phyloP scores from a whole-genome alignment of 192 early-diverging fungal species.

The Backusella tuberculispora region DNA sequence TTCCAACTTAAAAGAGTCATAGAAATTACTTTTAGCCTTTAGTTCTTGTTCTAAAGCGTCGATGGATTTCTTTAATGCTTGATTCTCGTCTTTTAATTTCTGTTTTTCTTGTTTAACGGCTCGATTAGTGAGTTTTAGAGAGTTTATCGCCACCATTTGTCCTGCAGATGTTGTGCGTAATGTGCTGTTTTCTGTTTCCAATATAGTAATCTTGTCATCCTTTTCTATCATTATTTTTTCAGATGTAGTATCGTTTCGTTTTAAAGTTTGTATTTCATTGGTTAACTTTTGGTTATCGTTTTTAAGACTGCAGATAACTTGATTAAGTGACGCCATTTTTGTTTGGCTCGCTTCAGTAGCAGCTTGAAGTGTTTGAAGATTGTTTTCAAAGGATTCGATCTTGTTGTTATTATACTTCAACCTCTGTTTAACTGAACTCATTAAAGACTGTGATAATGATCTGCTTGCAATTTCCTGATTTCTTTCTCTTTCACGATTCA shows the following conservation, averaged over 20 bases:
- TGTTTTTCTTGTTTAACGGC: background rate
- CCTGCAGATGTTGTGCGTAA: background rate
- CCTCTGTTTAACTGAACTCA: background rate
- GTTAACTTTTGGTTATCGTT: background rate
- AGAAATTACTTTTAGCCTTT: background rate
- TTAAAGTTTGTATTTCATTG: background rate
- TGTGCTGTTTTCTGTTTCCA: background rate
- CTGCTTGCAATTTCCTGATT: background rate
- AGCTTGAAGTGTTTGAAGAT: background rate
- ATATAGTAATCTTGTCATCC: background rate
- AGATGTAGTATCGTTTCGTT: background rate
- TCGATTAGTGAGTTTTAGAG: background rate
- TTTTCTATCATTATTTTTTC: background rate
- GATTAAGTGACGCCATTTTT: background rate
- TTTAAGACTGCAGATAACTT: background rate
- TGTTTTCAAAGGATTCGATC: background rate
- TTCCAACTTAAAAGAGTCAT: background rate
- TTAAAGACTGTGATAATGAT: background rate
- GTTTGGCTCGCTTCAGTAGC: background rate
- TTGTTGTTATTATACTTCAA: background rate
- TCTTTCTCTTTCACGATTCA: too few relatives aligned
- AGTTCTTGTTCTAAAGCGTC: background rate
- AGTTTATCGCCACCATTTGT: background rate
- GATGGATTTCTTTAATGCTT: background rate
- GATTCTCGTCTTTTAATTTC: background rate